Conservation (phyloP, 306 rosid genomes). For the Glycine tomentella region DNA sequence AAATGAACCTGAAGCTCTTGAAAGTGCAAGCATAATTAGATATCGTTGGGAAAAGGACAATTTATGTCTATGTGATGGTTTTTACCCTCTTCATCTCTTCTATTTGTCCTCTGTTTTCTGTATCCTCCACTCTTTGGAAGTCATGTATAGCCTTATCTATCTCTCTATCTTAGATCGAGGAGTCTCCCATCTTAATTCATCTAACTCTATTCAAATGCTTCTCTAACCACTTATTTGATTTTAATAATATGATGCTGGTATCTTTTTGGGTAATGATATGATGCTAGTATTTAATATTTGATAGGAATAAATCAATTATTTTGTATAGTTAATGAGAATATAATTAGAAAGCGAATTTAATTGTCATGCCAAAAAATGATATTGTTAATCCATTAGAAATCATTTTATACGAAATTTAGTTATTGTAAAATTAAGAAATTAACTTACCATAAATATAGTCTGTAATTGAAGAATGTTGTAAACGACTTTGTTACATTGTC, state of each 20-base stretch:
- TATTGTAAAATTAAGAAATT: too few species aligned
- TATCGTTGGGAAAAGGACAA: slow-evolving; percentile 55
- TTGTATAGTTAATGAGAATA: too few species aligned
- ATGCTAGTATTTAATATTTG: too few species aligned
- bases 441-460: too few species aligned
- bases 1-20: slow-evolving; percentile 60
- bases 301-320: too few species aligned
- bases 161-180: neutral
- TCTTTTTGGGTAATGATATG: too few species aligned
- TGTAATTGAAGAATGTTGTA: too few species aligned
- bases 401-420: too few species aligned
- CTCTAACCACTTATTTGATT: neutral
- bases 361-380: too few species aligned
- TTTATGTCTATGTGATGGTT: slow-evolving; percentile 61
- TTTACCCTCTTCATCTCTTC: slow-evolving; percentile 36
- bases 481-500: too few species aligned
- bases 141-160: slow-evolving; percentile 28
- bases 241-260: neutral
- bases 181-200: slow-evolving; percentile 30
- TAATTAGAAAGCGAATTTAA: too few species aligned
- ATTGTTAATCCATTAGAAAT: too few species aligned
- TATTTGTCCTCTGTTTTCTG: slow-evolving; percentile 43
- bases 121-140: slow-evolving; percentile 14
- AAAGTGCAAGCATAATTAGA: slow-evolving; percentile 40
- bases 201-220: neutral